phyloP scores from a whole-genome alignment of 1,139 yeast species.

The Yamadazyma membranifaciens region DNA sequence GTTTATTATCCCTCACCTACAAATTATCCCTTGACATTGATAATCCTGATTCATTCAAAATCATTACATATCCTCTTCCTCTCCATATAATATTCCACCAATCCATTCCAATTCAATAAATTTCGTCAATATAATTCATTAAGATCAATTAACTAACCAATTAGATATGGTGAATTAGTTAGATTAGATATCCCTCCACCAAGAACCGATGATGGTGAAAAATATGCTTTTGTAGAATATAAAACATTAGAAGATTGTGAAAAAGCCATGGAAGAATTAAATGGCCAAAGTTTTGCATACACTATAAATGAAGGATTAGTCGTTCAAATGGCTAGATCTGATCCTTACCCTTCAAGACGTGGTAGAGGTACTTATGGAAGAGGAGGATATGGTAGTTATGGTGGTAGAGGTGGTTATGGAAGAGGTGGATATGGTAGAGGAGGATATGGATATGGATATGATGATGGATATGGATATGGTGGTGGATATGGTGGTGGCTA shows the following conservation, averaged over 20 bases:
- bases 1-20: neutral
- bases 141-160: conserved; percentile 1
- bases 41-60: neutral
- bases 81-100: conserved; percentile 6
- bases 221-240: conserved; percentile 74
- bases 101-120: conserved; percentile 4
- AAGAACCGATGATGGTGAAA: conserved; percentile 59
- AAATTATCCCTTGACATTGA: neutral
- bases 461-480: conserved; percentile 21
- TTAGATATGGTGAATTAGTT: conserved; percentile 60
- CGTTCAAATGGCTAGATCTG: conserved; percentile 61
- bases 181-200: conserved; percentile 74
- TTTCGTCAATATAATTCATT: neutral
- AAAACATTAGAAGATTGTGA: conserved; percentile 60
- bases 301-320: conserved; percentile 40
- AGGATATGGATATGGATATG: conserved; percentile 18
- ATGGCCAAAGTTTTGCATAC: conserved; percentile 44
- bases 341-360: conserved; percentile 45
- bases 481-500: conserved; percentile 13
- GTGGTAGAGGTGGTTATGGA: conserved; percentile 12
- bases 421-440: conserved; percentile 21
- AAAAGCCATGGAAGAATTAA: conserved; percentile 54
- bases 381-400: conserved; percentile 15
- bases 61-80: conserved; percentile 1
- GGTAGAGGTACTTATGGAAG: conserved; percentile 24